Evolutionary conservation across 2,329 filamentous ascomycete genomes (phyloP).

Genomic region (Alternaria triticimaculans): DNA sequence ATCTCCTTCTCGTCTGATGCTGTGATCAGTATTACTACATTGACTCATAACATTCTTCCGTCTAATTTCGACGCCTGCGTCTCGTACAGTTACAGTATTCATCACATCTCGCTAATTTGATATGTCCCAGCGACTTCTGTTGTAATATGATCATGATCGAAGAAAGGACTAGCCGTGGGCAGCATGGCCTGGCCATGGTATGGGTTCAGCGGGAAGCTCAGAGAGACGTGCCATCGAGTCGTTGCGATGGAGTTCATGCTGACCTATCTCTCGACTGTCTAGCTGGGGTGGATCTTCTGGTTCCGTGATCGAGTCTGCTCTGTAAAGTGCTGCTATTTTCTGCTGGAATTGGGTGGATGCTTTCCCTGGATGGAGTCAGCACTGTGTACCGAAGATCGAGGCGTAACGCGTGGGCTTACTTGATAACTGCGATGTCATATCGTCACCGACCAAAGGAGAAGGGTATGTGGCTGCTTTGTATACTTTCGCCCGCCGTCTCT

Average conservation of each 20-base stretch:
- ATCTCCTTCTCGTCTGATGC: background rate
- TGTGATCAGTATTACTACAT: background rate
- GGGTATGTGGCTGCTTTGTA: slow-evolving; percentile 31
- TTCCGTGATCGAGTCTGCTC: slow-evolving; percentile 15
- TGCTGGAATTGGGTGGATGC: background rate
- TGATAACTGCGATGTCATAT: slow-evolving; percentile 30
- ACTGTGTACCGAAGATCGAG: background rate
- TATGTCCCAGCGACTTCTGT: background rate
- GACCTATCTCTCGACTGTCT: slow-evolving; percentile 11
- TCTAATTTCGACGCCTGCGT: background rate
- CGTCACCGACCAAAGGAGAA: slow-evolving; percentile 27
- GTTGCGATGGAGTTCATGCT: background rate
- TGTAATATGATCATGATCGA: background rate
- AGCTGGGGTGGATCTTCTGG: slow-evolving; percentile 9
- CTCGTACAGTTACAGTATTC: background rate
- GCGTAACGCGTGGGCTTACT: background rate
- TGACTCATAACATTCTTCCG: background rate
- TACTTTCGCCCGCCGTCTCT: slow-evolving; percentile 22
- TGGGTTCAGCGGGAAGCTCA: slow-evolving; percentile 16
- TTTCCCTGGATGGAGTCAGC: background rate
- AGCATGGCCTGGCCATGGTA: slow-evolving; percentile 7
- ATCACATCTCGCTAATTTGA: background rate
- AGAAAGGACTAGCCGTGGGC: background rate
- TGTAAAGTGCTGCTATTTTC: background rate
- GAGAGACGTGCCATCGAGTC: background rate